Percentiles rank a stretch among this genome's conserved stretches.
Evolutionary conservation across 1,139 yeast genomes (phyloP).

Genomic region (Nakaseomyces nivariensis): DNA sequence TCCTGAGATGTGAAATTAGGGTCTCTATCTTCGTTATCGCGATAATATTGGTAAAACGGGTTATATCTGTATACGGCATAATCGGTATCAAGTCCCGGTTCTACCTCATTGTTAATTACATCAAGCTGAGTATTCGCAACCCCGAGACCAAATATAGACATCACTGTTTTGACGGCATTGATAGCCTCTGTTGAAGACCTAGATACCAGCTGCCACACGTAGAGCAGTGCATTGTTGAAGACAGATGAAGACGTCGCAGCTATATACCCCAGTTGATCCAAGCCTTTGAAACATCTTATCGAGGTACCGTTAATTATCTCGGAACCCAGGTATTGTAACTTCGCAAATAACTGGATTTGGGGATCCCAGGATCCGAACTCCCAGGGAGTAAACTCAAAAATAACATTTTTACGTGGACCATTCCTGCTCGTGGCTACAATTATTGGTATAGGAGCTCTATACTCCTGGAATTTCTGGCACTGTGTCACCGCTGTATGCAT

Average conservation of each 20-base stretch:
- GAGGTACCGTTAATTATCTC: slow-evolving; percentile 32
- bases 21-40: slow-evolving; percentile 14
- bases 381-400: slow-evolving; percentile 51
- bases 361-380: slow-evolving; percentile 67
- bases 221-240: slow-evolving; percentile 46
- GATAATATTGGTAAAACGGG: slow-evolving; percentile 45
- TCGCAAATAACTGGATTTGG: slow-evolving; percentile 41
- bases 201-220: slow-evolving; percentile 37
- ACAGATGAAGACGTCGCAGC: slow-evolving; percentile 66
- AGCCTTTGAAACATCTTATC: slow-evolving; percentile 41
- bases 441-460: slow-evolving; percentile 38
- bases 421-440: slow-evolving; percentile 32
- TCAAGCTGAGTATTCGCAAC: not conserved
- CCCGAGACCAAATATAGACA: slow-evolving; percentile 40
- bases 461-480: slow-evolving; percentile 27
- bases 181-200: slow-evolving; percentile 34
- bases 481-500: slow-evolving; percentile 15
- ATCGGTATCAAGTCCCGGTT: slow-evolving; percentile 34
- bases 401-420: slow-evolving; percentile 21
- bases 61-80: slow-evolving; percentile 68
- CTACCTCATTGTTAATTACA: not conserved
- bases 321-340: slow-evolving; percentile 47
- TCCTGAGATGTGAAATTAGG: slow-evolving; percentile 19
- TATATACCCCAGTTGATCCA: slow-evolving; percentile 65
- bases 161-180: slow-evolving; percentile 36